These are phyloP conservation scores for Nymphaea thermarum DNA, from an alignment of 164 flowering plant species.

Conservation along the genomic window DNA sequence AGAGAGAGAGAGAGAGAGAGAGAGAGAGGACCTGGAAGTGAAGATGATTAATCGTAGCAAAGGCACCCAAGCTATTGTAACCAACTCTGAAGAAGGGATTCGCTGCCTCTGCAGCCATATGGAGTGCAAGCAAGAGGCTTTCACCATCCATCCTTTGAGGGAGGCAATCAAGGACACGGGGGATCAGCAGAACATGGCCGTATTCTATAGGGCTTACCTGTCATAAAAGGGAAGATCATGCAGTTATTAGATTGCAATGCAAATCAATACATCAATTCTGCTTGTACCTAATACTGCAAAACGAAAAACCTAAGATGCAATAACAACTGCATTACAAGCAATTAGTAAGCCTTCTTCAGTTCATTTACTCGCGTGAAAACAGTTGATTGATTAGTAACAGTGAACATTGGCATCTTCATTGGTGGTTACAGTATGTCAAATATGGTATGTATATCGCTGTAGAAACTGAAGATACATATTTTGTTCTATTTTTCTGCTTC, in stretches of 20 bases:
- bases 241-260: background rate
- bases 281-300: background rate
- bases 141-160: conserved; percentile 70
- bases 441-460: too few relatives aligned
- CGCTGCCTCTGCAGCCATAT: conserved; percentile 69
- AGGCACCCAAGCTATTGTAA: conserved; percentile 93
- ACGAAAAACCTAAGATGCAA: background rate
- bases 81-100: conserved; percentile 77
- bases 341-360: background rate
- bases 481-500: too few relatives aligned
- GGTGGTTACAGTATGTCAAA: too few relatives aligned
- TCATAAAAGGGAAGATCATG: conserved; percentile 1
- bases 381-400: too few relatives aligned
- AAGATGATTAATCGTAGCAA: conserved; percentile 92
- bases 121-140: conserved; percentile 70
- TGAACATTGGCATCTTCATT: too few relatives aligned
- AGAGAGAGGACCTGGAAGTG: conserved; percentile 60
- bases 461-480: too few relatives aligned
- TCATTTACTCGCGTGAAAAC: too few relatives aligned
- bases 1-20: too few relatives aligned
- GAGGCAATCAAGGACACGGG: conserved; percentile 52
- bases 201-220: conserved; percentile 93
- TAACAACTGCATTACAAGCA: background rate
- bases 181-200: conserved; percentile 85
- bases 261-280: background rate